Evolutionary conservation across 73 alveolate species (phyloP).

Genomic region (Effrenium voratum): DNA sequence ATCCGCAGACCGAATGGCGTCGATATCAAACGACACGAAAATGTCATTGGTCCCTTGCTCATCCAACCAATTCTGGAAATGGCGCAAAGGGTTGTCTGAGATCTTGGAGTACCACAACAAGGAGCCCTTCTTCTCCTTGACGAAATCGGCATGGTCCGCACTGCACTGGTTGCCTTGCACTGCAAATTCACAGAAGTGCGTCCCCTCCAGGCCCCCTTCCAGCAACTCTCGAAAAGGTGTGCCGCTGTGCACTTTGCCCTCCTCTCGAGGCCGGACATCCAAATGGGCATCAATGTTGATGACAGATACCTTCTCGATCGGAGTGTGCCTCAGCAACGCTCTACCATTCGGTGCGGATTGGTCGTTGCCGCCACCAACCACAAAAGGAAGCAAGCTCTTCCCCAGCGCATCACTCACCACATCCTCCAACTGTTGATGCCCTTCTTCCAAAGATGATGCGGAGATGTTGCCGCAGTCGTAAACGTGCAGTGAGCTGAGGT

Average conservation of each 20-base stretch:
- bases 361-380: constrained; percentile 95
- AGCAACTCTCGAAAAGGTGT: constrained; percentile 94
- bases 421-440: constrained; percentile 67
- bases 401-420: constrained; percentile 64
- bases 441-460: constrained; percentile 52
- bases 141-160: constrained; percentile 93
- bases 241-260: constrained; percentile 85
- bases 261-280: constrained; percentile 95
- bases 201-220: constrained; percentile 62
- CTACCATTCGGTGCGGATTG: constrained; percentile 6
- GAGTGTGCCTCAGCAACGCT: no score
- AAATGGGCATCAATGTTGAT: constrained; percentile 95
- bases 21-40: constrained; percentile 94
- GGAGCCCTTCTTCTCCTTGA: constrained; percentile 74
- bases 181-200: constrained; percentile 90
- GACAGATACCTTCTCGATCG: constrained; percentile 59
- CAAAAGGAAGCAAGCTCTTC: constrained; percentile 87
- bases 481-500: constrained; percentile 53
- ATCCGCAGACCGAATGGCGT: constrained; percentile 80
- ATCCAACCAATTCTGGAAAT: background rate
- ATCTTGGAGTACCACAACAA: constrained; percentile 84
- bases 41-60: constrained; percentile 28
- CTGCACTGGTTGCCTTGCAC: constrained; percentile 94
- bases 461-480: constrained; percentile 95
- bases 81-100: background rate